Conservation (phyloP, 495 filamentous ascomycete genomes). For the Neurospora sp. region DNA sequence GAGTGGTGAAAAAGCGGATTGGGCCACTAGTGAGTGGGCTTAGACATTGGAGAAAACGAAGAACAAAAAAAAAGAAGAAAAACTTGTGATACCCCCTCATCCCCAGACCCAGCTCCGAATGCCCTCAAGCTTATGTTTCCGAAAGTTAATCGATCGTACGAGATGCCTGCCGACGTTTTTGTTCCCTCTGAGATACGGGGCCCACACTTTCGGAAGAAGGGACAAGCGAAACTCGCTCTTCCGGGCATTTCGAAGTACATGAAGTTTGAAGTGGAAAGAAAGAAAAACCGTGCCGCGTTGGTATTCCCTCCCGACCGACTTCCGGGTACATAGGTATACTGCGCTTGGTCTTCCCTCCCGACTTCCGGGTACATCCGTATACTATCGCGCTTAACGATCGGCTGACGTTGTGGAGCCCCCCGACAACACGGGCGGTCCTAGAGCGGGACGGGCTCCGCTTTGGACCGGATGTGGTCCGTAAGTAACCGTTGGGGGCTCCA, state of each 20-base stretch:
- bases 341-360: not conserved
- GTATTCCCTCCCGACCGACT: not conserved
- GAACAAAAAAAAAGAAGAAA: conserved; percentile 1
- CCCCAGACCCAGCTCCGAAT: not conserved
- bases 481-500: not conserved
- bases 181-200: too few relatives aligned
- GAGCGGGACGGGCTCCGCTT: not conserved
- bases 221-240: not conserved
- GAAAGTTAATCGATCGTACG: not conserved
- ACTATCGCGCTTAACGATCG: not conserved
- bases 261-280: not conserved
- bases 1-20: not conserved
- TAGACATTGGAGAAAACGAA: not conserved
- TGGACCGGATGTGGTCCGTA: not conserved
- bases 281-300: not conserved
- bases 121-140: not conserved
- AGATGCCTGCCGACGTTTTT: not conserved
- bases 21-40: not conserved
- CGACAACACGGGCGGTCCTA: not conserved
- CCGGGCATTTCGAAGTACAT: not conserved
- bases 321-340: not conserved
- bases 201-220: not conserved
- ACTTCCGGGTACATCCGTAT: too few relatives aligned
- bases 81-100: conserved; percentile 9
- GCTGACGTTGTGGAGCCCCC: not conserved